phyloP scores from a whole-genome alignment of 2,329 filamentous ascomycete species.

The Colletotrichum endophyticum region DNA sequence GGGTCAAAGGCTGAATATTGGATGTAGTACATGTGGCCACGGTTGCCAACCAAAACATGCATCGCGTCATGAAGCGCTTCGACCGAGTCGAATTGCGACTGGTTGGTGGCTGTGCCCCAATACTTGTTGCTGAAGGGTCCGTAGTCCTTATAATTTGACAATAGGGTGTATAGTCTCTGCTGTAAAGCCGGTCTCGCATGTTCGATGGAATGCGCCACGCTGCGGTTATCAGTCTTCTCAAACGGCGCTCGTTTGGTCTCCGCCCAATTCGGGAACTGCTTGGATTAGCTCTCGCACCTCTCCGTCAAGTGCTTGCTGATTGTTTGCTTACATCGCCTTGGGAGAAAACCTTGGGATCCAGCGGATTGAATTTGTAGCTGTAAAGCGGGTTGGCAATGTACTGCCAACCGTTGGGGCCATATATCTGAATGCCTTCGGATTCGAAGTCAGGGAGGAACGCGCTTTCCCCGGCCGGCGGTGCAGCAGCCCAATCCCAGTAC shows the following conservation, averaged over 20 bases:
- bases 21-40: constrained; percentile 73
- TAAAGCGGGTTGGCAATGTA: constrained; percentile 67
- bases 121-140: constrained; percentile 73
- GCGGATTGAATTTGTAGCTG: constrained; percentile 64
- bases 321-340: constrained; percentile 60
- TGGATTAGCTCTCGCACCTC: not conserved
- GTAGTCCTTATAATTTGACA: constrained; percentile 72
- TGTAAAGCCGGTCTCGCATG: constrained; percentile 56
- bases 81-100: constrained; percentile 64
- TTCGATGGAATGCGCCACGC: constrained; percentile 57
- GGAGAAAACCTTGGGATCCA: constrained; percentile 62
- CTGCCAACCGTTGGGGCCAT: constrained; percentile 61
- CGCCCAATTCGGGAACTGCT: constrained; percentile 62
- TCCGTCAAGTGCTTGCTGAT: not conserved
- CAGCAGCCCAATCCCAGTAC: constrained; percentile 64
- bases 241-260: constrained; percentile 45
- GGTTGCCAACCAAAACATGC: constrained; percentile 62
- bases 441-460: constrained; percentile 51
- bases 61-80: constrained; percentile 69
- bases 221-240: constrained; percentile 59
- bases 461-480: constrained; percentile 51
- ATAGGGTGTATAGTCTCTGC: constrained; percentile 69
- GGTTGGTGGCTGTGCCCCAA: constrained; percentile 54
- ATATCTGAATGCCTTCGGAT: constrained; percentile 54
- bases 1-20: constrained; percentile 81